Evolutionary conservation across 2,329 filamentous ascomycete species (phyloP), one percentile per base, ranked within the genome.

Genomic region (Cyclaneusma minus): DNA sequence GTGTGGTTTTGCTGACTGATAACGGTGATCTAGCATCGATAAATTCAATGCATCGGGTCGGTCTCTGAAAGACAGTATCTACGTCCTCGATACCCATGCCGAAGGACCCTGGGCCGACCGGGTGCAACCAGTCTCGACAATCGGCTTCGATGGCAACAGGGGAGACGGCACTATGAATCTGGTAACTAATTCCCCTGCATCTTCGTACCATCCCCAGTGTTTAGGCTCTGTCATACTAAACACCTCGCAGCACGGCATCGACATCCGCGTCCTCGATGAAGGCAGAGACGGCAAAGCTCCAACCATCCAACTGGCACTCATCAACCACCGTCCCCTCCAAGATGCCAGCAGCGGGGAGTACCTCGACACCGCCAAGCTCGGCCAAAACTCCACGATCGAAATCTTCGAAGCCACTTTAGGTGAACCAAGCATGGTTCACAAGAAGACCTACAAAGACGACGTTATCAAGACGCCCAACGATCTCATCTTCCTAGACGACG

Each of bases 371-470:
- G 22, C 22, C 4, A 29, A 35, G 7, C 21, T 45, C 8, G 51
- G 51, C 4, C 47, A 42, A 6, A 54, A 54, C 29, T 44, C 49
- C 7, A 54, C 51, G 0, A 38, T 54, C 20, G 50, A 54, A 21
- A 33, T 47, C 1, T 54, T 54, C 25, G 35, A 44, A 11, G 40
- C 45, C 3, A 33, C 35, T 11, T 24, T 33, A 5, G 36, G 36
- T 4, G 40, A 40, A 7, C 23, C 34, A 3, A 37, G 20, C 1
- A 43, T 52, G 38, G 32, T 33, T 13, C 43, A 53, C 31, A 36
- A 51, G 7, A 42, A 43, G 20, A 52, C 49, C 3, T 45, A 46
- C 21, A 20, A 34, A 11, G 37, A 44, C 19, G 35, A 43, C 9
- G 32, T 38, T 10, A 48, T 54, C 21, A 27, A 44, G n/a, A 45